Conservation (phyloP, 2,329 filamentous ascomycete genomes). For the Truncatella angustata region DNA sequence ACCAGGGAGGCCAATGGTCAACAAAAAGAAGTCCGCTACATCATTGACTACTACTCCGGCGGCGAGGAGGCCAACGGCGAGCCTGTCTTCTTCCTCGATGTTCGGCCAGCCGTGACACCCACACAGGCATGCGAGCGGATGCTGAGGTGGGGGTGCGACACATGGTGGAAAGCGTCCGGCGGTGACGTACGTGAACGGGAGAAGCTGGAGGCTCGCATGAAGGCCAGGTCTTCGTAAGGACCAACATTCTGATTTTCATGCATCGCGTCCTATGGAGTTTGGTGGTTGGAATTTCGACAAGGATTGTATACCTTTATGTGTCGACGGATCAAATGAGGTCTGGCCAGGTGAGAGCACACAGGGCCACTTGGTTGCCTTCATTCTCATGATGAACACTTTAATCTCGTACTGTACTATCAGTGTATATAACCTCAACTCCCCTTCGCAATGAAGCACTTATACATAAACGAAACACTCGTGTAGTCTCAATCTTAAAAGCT, state of each 20-base stretch:
- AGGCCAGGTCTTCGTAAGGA: not conserved
- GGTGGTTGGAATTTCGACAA: slow-evolving; percentile 3
- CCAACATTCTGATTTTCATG: not conserved
- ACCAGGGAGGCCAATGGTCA: slow-evolving; percentile 67
- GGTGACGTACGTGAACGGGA: slow-evolving; percentile 56
- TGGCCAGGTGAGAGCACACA: not conserved
- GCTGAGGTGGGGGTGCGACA: slow-evolving; percentile 83
- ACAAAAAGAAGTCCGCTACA: slow-evolving; percentile 79
- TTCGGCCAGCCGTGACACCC: slow-evolving; percentile 83
- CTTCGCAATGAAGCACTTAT: not conserved
- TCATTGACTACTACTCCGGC: slow-evolving; percentile 95
- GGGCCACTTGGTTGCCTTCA: not conserved
- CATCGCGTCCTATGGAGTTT: slow-evolving; percentile 7
- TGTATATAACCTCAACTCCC: slow-evolving; percentile 1
- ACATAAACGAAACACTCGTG: not conserved
- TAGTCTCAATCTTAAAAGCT: too few species aligned
- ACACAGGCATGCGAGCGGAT: slow-evolving; percentile 77
- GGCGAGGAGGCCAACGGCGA: slow-evolving; percentile 80
- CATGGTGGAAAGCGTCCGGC: slow-evolving; percentile 89
- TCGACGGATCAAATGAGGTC: not conserved
- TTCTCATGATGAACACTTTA: slow-evolving; percentile 5
- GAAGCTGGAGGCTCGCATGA: slow-evolving; percentile 12
- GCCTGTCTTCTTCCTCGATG: slow-evolving; percentile 94
- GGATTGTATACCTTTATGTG: not conserved
- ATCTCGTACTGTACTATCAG: slow-evolving; percentile 9